phyloP scores from a whole-genome alignment of 306 rosid species.

The Quillaja saponaria region DNA sequence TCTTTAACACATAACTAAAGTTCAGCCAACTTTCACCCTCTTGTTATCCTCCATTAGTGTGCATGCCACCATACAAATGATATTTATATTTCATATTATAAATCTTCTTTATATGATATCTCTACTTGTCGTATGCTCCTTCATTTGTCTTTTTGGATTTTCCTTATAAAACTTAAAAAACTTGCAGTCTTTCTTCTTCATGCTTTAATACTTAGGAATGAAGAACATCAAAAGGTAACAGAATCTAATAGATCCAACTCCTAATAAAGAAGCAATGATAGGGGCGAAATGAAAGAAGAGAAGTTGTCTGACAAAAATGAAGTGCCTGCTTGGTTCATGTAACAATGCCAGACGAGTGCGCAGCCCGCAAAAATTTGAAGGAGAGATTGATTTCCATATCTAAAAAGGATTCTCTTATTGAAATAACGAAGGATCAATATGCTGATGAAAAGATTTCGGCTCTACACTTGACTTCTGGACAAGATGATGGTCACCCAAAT shows the following conservation, averaged over 20 bases:
- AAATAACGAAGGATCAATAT: conserved; percentile 51
- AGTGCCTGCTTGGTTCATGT: conserved; percentile 46
- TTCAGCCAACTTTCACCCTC: no score
- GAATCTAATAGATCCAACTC: conserved; percentile 19
- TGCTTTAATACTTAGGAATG: no score
- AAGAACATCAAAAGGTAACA: conserved; percentile 32
- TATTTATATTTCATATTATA: no score
- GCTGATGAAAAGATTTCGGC: conserved; percentile 73
- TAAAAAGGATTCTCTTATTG: conserved; percentile 54
- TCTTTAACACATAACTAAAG: no score
- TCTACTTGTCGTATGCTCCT: no score
- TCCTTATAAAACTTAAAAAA: no score
- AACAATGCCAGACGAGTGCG: conserved; percentile 88
- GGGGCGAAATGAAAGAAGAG: conserved; percentile 56
- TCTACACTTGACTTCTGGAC: conserved; percentile 55
- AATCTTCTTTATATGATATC: no score
- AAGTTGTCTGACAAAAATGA: conserved; percentile 41
- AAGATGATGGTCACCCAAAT: conserved; percentile 59
- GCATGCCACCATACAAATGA: no score
- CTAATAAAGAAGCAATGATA: conserved; percentile 33
- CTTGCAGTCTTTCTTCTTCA: no score
- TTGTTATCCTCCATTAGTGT: no score
- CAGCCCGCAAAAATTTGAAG: conserved; percentile 66
- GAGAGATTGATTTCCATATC: conserved; percentile 51
- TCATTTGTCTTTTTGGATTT: no score